Evolutionary conservation across 805 yeast genomes (phyloP).

Genomic region (Isabelozyma pseudorhagii): DNA sequence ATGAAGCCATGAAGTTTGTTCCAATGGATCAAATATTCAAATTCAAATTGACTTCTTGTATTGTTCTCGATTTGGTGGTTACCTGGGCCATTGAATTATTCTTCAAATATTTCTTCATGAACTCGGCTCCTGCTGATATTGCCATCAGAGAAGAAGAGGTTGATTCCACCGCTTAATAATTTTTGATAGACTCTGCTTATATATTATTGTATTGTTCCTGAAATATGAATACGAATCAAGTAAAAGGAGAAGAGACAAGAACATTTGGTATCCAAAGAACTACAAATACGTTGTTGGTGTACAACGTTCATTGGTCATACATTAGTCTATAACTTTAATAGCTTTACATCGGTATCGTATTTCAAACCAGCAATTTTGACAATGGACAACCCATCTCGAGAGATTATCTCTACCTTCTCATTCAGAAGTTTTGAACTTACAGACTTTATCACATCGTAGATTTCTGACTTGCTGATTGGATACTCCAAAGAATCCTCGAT

Average conservation of each 20-base stretch:
- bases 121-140: slow-evolving; percentile 88
- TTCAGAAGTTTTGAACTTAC: not conserved
- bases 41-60: slow-evolving; percentile 66
- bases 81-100: slow-evolving; percentile 75
- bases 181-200: not conserved
- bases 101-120: slow-evolving; percentile 86
- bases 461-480: slow-evolving; percentile 28
- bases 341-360: too few species aligned
- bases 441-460: slow-evolving; percentile 20
- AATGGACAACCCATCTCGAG: too few species aligned
- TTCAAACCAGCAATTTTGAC: too few species aligned
- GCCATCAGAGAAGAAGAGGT: slow-evolving; percentile 46
- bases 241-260: too few species aligned
- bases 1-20: slow-evolving; percentile 88
- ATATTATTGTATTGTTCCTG: too few species aligned
- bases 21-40: slow-evolving; percentile 78
- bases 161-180: not conserved
- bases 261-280: too few species aligned
- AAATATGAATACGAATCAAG: too few species aligned
- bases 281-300: too few species aligned
- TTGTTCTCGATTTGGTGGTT: slow-evolving; percentile 71
- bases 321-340: too few species aligned
- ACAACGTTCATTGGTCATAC: too few species aligned
- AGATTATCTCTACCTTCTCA: too few species aligned
- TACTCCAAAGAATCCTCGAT: slow-evolving; percentile 30